Base-by-base conservation (phyloP, 2,329 filamentous ascomycete genomes). In the Podosphaera fusca region DNA sequence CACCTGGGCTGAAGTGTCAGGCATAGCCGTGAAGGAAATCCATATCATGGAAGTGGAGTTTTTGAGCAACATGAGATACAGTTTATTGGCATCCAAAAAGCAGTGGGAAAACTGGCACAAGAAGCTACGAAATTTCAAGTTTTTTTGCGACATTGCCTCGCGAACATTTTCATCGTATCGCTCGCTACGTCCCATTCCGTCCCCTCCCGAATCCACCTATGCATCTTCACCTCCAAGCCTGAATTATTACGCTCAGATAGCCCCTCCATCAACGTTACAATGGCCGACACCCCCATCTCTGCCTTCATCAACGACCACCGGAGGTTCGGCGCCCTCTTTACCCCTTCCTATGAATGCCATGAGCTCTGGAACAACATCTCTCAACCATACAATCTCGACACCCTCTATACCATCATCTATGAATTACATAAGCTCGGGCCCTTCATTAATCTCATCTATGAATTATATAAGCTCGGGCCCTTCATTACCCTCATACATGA, bases 21-120 rank as follows among this genome's bases (percentile, higher is more conserved):
- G 86, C 50, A 95, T 98, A 60, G 82, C 86, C 1, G 90, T 96
- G 10, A 81, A 84, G 59, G 92, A 98, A 70, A 95, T 98, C 55
- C 92, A 98, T 68, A 85, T 95, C 50, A 98, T 98, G 92, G 92
- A 98, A 69, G 92, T 98, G n/a, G 92, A 98, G 69, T 98, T 98
- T 65, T 74, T 98, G 61, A 95, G 90, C 74, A 96, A 96, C 70
- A 94, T 98, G 83, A 81, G 90, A 65, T 98, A 96, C 70, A 88
- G 87, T 64, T 74, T 98, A 6, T 82, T 90, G 67, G 87, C 87
- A 2, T 94, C 89, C 2, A 82, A 87, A 66, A 76, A 81, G 56
- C 80, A 95, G 67, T 98, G 92, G 92, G 76, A 81, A 54, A 77
- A 81, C 56, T 96, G 92, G 92, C 82, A 95, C 65, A 73, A 75